Base-by-base conservation (phyloP, 176 grass and related monocot genomes). In the Pharus latifolius region DNA sequence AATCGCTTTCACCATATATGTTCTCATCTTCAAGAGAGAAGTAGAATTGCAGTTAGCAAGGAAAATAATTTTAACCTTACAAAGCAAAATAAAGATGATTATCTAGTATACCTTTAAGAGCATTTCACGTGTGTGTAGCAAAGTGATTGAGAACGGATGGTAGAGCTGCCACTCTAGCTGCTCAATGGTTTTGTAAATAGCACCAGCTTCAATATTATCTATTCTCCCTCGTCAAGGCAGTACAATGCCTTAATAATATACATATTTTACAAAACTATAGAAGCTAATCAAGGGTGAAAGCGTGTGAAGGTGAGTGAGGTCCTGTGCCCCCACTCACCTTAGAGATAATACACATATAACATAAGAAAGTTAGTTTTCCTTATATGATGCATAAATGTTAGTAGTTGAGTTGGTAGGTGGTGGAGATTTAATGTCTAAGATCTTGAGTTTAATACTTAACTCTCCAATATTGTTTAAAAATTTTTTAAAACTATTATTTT, bases 71-170 rank as follows among this genome's bases (percentile, higher is more conserved):
- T 34, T 31, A 65, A 15, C 1, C 23, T 45, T 10, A 3, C 13
- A 56, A 40, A 52, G 14, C 48, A 7, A 41, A 15, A 27, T 57
- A 71, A 20, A 48, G 14, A 12, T 7, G 53, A 43, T 18, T 49
- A 63, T 24, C 44, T 16, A 60, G 56, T 70, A 68, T 82, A 93
- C 94, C 94, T 92, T 98, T 27, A 92, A 46, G 24, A 98, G 89
- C 74, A 60, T 93, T 85, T 98, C 94, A 67, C 56, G 67, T 10
- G 89, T 88, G 80, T 77, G 82, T 22, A 98, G 81, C 84, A 90
- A 88, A 84, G 61, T 63, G 22, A 85, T 73, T 14, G 89, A 90
- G 52, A 56, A 98, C 77, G 69, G 19, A 92, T 88, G 86, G 56
- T 73, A 93, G 37, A 88, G 73, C 30, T 90, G 76, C 59, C 16